Base-by-base conservation (phyloP, 768 basidiomycete species). In the Pleurotus djamor region DNA sequence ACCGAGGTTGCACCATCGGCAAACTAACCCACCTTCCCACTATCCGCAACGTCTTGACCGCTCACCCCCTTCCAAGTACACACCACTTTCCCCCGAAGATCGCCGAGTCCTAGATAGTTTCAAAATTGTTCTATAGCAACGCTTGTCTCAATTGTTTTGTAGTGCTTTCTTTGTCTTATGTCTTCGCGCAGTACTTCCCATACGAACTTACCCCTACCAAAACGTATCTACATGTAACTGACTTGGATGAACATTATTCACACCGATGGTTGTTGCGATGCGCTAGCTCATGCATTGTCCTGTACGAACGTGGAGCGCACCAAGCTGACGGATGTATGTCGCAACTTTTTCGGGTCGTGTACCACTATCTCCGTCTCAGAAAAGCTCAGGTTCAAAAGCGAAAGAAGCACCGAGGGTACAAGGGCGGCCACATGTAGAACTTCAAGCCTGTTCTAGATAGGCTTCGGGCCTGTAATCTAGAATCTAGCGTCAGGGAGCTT, bases 81-180 rank as follows among this genome's bases (percentile, higher is more conserved):
- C 74, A 35, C 76, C 72, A 62, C 75, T 74, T 51, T 84, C 84
- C 8, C 73, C 80, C 48, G 86, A 87, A 67, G 86, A 87, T 68
- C 80, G 78, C 58, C 77, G 84, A 57, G 82, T 77, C n/a, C 67
- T 87, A 57, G 78, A 78, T 62, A 80, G 82, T 48, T 81, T 87
- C 66, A 81, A 81, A 47, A 77, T 86, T 47, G 76, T 78, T 28
- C 68, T 85, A 52, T 86, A 51, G 50, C 44, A n/a, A 12, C 28
- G 43, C 21, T 13, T 14, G 50, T 59, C 35, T 59, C 4, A n/a
- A n/a, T 10, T 35, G 45, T 7, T 47, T 47, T 47, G 45, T 7
- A 2, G 13, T n/a, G 45, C 45, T 14, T 47, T 41, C 10, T 4
- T 7, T 28, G 21, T 28, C 21, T 28, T 7, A n/a, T 47, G 45